Evolutionary conservation across 192 early-diverging fungal species (phyloP), one percentile per base, ranked within the genome.

Genomic region (Allomyces macrogynus): DNA sequence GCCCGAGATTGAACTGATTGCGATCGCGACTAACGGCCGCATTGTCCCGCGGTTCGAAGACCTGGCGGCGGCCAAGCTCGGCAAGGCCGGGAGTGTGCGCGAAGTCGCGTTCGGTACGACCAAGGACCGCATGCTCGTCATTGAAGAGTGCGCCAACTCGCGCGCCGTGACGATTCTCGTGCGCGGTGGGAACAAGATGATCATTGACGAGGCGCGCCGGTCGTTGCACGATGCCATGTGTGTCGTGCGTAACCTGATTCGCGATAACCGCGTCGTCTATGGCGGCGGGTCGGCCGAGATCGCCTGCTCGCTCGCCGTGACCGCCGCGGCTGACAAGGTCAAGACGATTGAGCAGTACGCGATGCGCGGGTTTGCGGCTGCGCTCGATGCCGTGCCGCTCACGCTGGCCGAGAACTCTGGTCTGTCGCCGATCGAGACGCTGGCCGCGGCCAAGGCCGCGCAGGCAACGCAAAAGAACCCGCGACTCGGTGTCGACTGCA

Each of bases 31-130:
- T 63, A 97, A 99, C 68, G 97, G 97, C 66, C 87, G 97, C 64
- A 99, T 99, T 72, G 97, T 99, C 62, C 97, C 97, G n/a, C 88
- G 97, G 60, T 99, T 99, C 68, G 95, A 94, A 71, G 97, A 99
- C 67, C 80, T 99, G 32, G 77, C 76, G 62, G 65, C 78, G 22
- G 81, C 83, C 22, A 99, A 99, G 77, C 84, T 99, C 43, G 97
- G 97, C 71, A 70, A 76, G 18, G 97, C 97, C 65, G 97, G 97
- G 57, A 72, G 88, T 32, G 91, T 99, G 60, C 89, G 93, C 67
- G 97, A 99, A 74, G 70, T 97, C 67, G 80, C 86, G 22, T 97
- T 97, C 68, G 94, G 94, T 66, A 97, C 94, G 10, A 97, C 94
- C 43, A 95, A 95, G 77, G 97, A 99, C 71, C 87, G 91, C 67